phyloP scores from a whole-genome alignment of 164 flowering plant genomes.

The Vitis labrusca region DNA sequence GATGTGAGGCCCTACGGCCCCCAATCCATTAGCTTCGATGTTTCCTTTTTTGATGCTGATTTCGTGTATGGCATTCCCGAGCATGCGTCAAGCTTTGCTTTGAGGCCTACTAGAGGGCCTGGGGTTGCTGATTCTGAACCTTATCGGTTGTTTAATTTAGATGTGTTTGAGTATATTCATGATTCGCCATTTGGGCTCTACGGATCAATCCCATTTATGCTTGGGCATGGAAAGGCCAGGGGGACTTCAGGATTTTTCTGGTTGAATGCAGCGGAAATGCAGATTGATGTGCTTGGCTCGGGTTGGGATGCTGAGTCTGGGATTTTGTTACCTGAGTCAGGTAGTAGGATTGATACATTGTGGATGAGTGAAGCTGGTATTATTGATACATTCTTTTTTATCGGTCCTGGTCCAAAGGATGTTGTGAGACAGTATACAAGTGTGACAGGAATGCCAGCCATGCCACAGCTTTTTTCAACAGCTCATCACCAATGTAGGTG shows the following conservation, averaged over 20 bases:
- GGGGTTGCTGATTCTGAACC: conserved; percentile 90
- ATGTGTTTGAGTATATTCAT: conserved; percentile 84
- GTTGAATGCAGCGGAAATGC: conserved; percentile 99
- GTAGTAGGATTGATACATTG: conserved; percentile 74
- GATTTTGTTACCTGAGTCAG: conserved; percentile 47
- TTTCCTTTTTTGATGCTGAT: conserved; percentile 85
- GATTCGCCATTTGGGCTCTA: conserved; percentile 96
- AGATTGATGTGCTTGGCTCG: conserved; percentile 81
- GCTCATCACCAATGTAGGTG: conserved; percentile 97
- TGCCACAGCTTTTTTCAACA: conserved; percentile 89
- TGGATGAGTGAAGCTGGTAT: conserved; percentile 99
- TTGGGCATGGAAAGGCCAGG: conserved; percentile 69
- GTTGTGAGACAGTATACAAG: conserved; percentile 74
- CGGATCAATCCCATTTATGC: conserved; percentile 92
- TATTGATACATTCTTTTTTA: conserved; percentile 88
- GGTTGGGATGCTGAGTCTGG: conserved; percentile 81
- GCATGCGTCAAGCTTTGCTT: conserved; percentile 79
- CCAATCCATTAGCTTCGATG: conserved; percentile 95
- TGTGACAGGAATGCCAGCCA: conserved; percentile 74
- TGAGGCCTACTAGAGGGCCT: conserved; percentile 83
- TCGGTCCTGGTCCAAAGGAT: conserved; percentile 94
- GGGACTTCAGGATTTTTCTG: conserved; percentile 91
- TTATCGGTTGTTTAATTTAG: conserved; percentile 87
- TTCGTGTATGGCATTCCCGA: conserved; percentile 94
- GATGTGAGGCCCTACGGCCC: conserved; percentile 90